Base-by-base conservation (phyloP, 345 rosid species). In the Boechera stricta region DNA sequence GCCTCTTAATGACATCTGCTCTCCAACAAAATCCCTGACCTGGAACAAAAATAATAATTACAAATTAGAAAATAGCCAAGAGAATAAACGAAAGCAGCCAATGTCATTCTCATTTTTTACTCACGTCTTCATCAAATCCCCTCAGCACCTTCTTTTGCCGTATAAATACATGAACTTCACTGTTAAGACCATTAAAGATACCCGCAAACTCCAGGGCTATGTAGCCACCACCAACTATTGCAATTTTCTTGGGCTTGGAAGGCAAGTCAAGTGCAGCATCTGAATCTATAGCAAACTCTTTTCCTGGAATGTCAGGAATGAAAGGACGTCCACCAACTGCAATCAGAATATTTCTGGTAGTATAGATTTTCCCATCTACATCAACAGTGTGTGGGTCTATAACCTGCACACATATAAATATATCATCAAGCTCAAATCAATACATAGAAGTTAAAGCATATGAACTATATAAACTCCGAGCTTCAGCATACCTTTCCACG, bases 261-360 rank as follows among this genome's bases (percentile, higher is more conserved):
- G 97, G 93, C 86, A 94, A 82, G 87, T 94, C 98, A 75, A 92
- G 98, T 4, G 98, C 98, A 10, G 85, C 91, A 84, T 92, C 98
- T n/a, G 97, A 94, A 82, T 92, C 98, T 38, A 94, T 90, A 0
- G 86, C 95, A 70, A 83, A 84, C 75, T 94, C 97, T 59, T 81
- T 89, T 49, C 98, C 97, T 8, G 97, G 89, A 85, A 94, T 88
- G 11, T 92, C 95, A 71, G 93, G 98, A 80, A 94, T 80, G 75
- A 89, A 94, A 4, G 97, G 97, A 7, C 92, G 93, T 1, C 93
- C 98, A 64, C 98, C 98, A 66, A 88, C 95, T 0, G 98, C 86
- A 69, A 94, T 85, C 62, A 94, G 84, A 74, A 90, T 90, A 76
- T 92, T 79, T 67, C 90, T 85, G 39, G 97, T 82, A 10, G 97